Evolutionary conservation across 2,329 filamentous ascomycete genomes (phyloP), one percentile per base, ranked within the genome.

Genomic region (Lachnellula occidentalis): DNA sequence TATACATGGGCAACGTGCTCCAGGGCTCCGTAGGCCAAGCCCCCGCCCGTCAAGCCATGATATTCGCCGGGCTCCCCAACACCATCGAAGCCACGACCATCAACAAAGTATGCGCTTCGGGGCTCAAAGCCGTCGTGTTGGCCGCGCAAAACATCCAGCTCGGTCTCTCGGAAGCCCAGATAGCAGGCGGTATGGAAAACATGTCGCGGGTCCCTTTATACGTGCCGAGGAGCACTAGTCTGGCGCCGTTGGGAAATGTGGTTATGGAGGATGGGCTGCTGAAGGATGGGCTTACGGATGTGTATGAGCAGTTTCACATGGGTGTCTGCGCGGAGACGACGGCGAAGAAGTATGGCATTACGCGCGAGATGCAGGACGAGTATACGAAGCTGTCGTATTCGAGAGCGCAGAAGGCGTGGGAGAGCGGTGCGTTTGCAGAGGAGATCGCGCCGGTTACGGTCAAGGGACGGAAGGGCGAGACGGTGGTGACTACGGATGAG

Each of bases 271-370:
- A 99, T 67, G 94, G 92, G 0, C 74, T 99, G 65, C 87, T 97
- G 69, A 94, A 94, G 72, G 94, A 99, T 67, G 94, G 94, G 0
- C 74, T 99, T 58, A 96, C 90, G 77, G 94, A 99, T 69, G 92
- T 96, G 14, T 99, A 96, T 73, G 91, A 95, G 71, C 83, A 96
- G 69, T 88, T 96, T 67, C 94, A 97, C 73, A 99, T 99, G 94
- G 94, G 94, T 43, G 91, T 94, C 65, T 99, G 94, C 69, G 92
- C 92, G 15, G 94, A 99, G 76, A 90, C 87, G 63, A 96, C 92
- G 1, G 94, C 89, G 47, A 96, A 95, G 78, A 92, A 92, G 65
- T 81, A 90, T 72, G 76, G 80, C 1, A 81, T 99, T 59, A 86
- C 87, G 8, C 79, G 94, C 14, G 84, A 96, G 72, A 84, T 88